A percentile compares a stretch with the other conserved stretches of the same genome.
These are phyloP conservation scores for Tripterygium wilfordii DNA, from an alignment of 177 flowering plant genomes.

Conservation along the genomic window DNA sequence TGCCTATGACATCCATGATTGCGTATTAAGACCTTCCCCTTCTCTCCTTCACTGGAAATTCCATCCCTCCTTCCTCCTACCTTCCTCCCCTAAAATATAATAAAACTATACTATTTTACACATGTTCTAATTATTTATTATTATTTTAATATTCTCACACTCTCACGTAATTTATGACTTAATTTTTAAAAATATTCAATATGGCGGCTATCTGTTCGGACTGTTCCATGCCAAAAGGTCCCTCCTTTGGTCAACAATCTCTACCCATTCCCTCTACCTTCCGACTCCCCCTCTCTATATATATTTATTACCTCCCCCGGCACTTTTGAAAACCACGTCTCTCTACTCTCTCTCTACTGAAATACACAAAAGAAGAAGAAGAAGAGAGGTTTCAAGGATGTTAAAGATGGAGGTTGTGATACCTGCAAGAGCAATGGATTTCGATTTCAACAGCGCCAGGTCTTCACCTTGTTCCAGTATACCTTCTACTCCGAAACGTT, in stretches of 20 bases:
- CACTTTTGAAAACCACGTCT: background rate
- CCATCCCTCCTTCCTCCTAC: no score
- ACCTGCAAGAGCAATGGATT: conserved; percentile 14
- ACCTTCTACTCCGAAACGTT: conserved; percentile 41
- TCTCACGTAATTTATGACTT: no score
- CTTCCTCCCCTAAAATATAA: no score
- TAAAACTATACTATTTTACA: no score
- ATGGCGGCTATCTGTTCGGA: background rate
- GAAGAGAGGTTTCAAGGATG: background rate
- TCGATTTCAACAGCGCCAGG: conserved; percentile 31
- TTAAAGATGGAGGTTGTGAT: conserved; percentile 3
- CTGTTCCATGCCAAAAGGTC: background rate
- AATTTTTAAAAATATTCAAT: no score
- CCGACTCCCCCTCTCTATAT: background rate
- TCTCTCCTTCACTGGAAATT: no score
- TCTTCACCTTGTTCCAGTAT: conserved; percentile 30
- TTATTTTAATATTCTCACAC: no score
- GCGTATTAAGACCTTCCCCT: no score
- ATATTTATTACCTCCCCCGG: background rate
- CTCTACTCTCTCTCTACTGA: background rate
- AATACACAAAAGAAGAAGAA: background rate
- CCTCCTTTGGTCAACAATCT: background rate
- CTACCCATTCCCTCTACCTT: background rate
- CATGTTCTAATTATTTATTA: no score
- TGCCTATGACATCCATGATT: no score